These are phyloP conservation scores for Acer saccharum DNA, from an alignment of 345 rosid genomes.

Conservation along the genomic window DNA sequence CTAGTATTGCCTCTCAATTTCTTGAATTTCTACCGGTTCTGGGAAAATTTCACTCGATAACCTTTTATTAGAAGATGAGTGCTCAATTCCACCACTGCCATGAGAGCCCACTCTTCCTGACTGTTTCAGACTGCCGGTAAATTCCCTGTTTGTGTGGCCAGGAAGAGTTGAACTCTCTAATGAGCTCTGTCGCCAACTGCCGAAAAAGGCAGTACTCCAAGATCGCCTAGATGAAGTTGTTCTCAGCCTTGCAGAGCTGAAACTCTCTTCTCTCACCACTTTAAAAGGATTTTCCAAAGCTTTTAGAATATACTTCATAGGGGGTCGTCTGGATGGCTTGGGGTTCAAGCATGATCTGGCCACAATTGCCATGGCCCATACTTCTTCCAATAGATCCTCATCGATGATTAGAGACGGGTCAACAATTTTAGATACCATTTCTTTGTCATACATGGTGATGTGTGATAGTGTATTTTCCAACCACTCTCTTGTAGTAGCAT, in stretches of 20 bases:
- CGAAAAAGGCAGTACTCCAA: conserved; percentile 69
- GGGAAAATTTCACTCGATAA: conserved; percentile 63
- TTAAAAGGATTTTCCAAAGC: conserved; percentile 92
- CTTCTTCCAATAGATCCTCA: conserved; percentile 93
- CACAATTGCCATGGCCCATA: conserved; percentile 96
- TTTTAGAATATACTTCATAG: conserved; percentile 79
- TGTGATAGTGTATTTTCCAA: conserved; percentile 53
- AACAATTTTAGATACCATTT: conserved; percentile 65
- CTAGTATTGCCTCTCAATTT: conserved; percentile 42
- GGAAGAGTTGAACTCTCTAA: conserved; percentile 45
- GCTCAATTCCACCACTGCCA: conserved; percentile 56
- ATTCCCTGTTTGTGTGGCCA: conserved; percentile 32
- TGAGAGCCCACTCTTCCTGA: conserved; percentile 56
- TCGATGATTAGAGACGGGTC: conserved; percentile 84
- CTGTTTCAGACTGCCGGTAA: conserved; percentile 42
- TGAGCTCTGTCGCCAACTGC: conserved; percentile 84
- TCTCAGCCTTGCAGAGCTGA: conserved; percentile 67
- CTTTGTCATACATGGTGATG: conserved; percentile 72
- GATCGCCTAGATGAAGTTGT: conserved; percentile 71
- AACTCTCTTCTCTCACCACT: conserved; percentile 75
- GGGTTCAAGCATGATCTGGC: conserved; percentile 92
- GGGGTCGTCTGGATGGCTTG: conserved; percentile 76
- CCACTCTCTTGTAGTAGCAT: conserved; percentile 58
- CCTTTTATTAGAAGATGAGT: conserved; percentile 58
- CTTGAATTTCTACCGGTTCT: conserved; percentile 46